Conservation (phyloP, 176 grass and related monocot species). For the Miscanthus lutarioriparius region DNA sequence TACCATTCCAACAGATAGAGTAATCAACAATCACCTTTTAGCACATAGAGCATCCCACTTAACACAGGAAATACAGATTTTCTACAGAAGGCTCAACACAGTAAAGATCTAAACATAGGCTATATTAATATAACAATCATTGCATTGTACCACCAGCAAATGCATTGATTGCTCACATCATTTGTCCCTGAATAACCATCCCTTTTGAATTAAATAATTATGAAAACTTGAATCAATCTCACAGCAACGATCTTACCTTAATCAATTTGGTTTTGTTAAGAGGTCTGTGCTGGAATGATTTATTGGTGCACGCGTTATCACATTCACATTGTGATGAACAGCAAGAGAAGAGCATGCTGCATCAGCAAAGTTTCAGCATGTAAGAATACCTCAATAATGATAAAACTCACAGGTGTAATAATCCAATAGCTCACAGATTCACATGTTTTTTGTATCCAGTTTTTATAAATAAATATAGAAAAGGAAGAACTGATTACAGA, state of each 20-base stretch:
- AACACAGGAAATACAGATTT: neutral
- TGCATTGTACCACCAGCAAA: neutral
- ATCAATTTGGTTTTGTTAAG: conserved; percentile 78
- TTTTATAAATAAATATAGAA: neutral
- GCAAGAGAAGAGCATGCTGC: conserved; percentile 95
- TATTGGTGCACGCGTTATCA: conserved; percentile 65
- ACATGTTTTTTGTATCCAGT: neutral
- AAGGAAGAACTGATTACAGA: neutral
- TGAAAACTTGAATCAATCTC: neutral
- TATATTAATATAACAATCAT: neutral
- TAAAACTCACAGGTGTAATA: conserved; percentile 2
- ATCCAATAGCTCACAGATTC: conserved; percentile 38
- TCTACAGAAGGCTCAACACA: neutral
- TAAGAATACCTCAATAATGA: conserved; percentile 16
- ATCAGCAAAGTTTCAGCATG: conserved; percentile 37
- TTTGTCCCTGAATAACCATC: neutral
- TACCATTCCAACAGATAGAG: neutral
- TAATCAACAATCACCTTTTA: neutral
- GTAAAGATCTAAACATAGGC: neutral
- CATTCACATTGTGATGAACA: conserved; percentile 91
- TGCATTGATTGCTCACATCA: neutral
- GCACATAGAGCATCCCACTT: neutral
- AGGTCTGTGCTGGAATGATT: conserved; percentile 86
- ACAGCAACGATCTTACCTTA: conserved; percentile 46
- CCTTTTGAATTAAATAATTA: conserved; percentile 4